Evolutionary conservation across 441 rosid genomes (phyloP).

Genomic region (Arabidopsis hybrid): DNA sequence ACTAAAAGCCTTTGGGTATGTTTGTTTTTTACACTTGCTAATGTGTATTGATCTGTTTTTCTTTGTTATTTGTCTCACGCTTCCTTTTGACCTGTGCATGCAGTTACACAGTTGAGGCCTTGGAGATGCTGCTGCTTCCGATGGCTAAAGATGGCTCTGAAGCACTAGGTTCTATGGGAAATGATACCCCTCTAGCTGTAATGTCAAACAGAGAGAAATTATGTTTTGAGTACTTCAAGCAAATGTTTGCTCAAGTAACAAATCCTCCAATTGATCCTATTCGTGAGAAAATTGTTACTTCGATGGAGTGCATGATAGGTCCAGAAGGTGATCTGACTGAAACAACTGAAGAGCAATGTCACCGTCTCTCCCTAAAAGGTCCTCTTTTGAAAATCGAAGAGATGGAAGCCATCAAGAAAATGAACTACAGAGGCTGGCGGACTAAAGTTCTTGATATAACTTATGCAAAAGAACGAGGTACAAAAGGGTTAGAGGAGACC

Average conservation of each 20-base stretch:
- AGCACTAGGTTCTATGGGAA: slow-evolving; percentile 99
- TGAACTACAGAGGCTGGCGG: slow-evolving; percentile 94
- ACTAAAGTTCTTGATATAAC: slow-evolving; percentile 95
- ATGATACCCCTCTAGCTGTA: slow-evolving; percentile 98
- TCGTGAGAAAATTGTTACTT: slow-evolving; percentile 99
- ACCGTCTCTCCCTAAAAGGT: slow-evolving; percentile 92
- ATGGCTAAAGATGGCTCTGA: slow-evolving; percentile 99
- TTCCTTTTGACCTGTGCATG: slow-evolving; percentile 37
- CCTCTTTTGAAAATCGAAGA: slow-evolving; percentile 90
- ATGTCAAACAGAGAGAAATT: slow-evolving; percentile 95
- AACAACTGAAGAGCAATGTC: slow-evolving; percentile 98
- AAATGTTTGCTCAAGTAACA: slow-evolving; percentile 99
- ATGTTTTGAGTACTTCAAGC: slow-evolving; percentile 97
- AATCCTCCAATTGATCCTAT: slow-evolving; percentile 99
- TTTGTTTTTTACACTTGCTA: slow-evolving; percentile 2
- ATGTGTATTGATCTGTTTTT: slow-evolving; percentile 12
- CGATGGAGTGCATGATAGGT: slow-evolving; percentile 99
- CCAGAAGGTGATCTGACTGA: slow-evolving; percentile 99
- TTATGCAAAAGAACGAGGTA: slow-evolving; percentile 75
- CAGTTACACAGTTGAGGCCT: slow-evolving; percentile 97
- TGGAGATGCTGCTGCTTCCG: slow-evolving; percentile 99
- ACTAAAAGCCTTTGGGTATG: slow-evolving; percentile 98
- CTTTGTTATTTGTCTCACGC: slow-evolving; percentile 33
- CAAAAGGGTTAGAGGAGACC: slow-evolving; percentile 95
- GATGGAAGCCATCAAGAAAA: slow-evolving; percentile 90